Conservation (phyloP, 225 moss, liverwort and hornwort genomes). For the Ulota crispa region DNA sequence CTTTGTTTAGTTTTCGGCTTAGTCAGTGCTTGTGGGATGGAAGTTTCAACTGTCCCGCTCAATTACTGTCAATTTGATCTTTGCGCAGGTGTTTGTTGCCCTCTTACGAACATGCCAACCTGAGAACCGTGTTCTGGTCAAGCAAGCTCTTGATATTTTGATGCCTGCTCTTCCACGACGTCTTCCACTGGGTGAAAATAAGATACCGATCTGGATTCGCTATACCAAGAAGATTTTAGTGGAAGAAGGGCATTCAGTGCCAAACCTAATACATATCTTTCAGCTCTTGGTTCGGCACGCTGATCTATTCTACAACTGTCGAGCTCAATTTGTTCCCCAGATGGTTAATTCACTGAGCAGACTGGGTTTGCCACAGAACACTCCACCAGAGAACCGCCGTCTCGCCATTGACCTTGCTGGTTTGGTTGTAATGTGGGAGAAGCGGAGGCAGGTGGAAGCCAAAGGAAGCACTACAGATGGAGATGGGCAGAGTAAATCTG, state of each 20-base stretch:
- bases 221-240: constrained; percentile 99
- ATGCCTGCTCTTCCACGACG: constrained; percentile 99
- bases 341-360: constrained; percentile 99
- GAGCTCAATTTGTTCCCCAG: constrained; percentile 98
- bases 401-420: constrained; percentile 99
- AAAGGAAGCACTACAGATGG: constrained; percentile 71
- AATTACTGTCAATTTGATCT: constrained; percentile 23
- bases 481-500: constrained; percentile 61
- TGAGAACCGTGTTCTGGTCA: constrained; percentile 95
- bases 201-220: constrained; percentile 99
- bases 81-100: constrained; percentile 90
- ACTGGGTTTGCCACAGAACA: constrained; percentile 92
- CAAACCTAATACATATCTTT: constrained; percentile 96
- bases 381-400: constrained; percentile 89
- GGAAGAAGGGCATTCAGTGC: constrained; percentile 99
- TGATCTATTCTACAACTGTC: constrained; percentile 91
- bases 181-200: constrained; percentile 88
- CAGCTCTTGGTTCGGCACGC: constrained; percentile 98
- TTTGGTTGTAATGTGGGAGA: constrained; percentile 98
- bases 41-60: constrained; percentile 6
- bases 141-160: constrained; percentile 97
- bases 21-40: constrained; percentile 4
- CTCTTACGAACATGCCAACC: constrained; percentile 98
- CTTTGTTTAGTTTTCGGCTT: background rate
- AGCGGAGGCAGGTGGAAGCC: constrained; percentile 87